Evolutionary conservation across 805 yeast species (phyloP), one percentile per base, ranked within the genome.

Genomic region (Candida ipomoeae): DNA sequence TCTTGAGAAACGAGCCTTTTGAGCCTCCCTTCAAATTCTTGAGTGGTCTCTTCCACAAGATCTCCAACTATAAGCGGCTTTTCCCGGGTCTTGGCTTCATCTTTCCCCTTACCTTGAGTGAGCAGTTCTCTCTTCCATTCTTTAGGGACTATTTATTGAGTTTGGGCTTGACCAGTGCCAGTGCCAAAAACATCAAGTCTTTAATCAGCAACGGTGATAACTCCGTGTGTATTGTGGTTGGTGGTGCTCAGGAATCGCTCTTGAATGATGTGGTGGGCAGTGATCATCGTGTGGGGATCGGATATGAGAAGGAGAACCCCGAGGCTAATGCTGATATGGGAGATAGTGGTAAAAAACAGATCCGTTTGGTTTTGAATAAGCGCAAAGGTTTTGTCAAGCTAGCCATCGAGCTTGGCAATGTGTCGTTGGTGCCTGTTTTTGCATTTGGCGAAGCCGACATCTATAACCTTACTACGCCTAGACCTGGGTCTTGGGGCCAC

Each of bases 191-290:
- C 56, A 86, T 94, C 41, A 69, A 79, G 53, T 76, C 83, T 23
- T 73, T 89, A 26, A 74, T 94, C 44, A 68, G 65, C 48, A 78
- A 82, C 50, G 78, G 78, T 14, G 82, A 85, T 55, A 84, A 81
- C 58, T 87, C 96, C 2, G 85, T 91, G 11, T 87, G 92, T 54
- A 84, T 94, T 51, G 98, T 94, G 1, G 84, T 94, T 21, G 99
- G 99, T 2, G 99, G 99, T 0, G 98, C 98, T 0, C 87, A 89
- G 52, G 99, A 94, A 62, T 83, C 95, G 1, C 71, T 94, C 35
- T 65, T 88, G 26, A 73, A 73, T 53, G 64, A 67, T 43, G 68
- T 70, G 55, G 75, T 73, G 13, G 67, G 71, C 1, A 55, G 58
- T 7, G 55, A 62, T 36, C 59, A 60, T n/a, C 62, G 66, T 18